Conservation (phyloP, 2,329 filamentous ascomycete genomes). For the Cladosporium oxysporum region DNA sequence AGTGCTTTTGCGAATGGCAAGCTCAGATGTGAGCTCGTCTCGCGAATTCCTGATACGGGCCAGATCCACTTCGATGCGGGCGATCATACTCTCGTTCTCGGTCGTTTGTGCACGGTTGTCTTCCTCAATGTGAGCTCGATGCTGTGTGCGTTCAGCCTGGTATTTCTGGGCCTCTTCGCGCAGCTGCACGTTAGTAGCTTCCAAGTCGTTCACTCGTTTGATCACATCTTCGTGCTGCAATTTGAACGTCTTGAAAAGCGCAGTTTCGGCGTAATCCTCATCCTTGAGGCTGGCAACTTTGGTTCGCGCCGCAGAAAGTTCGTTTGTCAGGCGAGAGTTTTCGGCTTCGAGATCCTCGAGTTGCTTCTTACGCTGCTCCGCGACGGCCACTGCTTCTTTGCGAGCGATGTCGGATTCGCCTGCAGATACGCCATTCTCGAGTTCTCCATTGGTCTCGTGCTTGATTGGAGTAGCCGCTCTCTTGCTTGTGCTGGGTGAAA, state of each 20-base stretch:
- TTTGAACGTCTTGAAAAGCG: slow-evolving; percentile 90
- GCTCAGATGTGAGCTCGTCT: slow-evolving; percentile 83
- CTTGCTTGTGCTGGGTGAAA: slow-evolving; percentile 21
- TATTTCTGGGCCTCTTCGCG: slow-evolving; percentile 82
- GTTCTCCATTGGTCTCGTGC: slow-evolving; percentile 51
- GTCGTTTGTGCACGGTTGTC: slow-evolving; percentile 72
- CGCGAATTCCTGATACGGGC: slow-evolving; percentile 79
- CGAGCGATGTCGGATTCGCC: slow-evolving; percentile 74
- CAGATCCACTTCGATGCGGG: slow-evolving; percentile 79
- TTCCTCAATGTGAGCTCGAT: slow-evolving; percentile 76
- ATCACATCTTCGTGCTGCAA: slow-evolving; percentile 89
- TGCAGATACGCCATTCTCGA: slow-evolving; percentile 57
- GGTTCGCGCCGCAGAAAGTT: slow-evolving; percentile 72
- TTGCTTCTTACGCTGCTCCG: slow-evolving; percentile 85
- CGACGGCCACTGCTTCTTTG: slow-evolving; percentile 73
- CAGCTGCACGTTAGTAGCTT: slow-evolving; percentile 82
- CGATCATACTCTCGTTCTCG: slow-evolving; percentile 80
- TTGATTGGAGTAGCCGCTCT: slow-evolving; percentile 16
- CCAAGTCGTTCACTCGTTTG: slow-evolving; percentile 85
- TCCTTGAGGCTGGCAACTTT: slow-evolving; percentile 75
- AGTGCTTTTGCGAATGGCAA: slow-evolving; percentile 73
- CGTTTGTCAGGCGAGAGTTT: slow-evolving; percentile 72
- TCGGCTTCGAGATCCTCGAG: slow-evolving; percentile 76
- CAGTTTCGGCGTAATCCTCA: slow-evolving; percentile 90
- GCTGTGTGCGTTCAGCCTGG: slow-evolving; percentile 80